Base-by-base conservation (phyloP, 352 stramenopile genomes). In the Pythium brassicae region DNA sequence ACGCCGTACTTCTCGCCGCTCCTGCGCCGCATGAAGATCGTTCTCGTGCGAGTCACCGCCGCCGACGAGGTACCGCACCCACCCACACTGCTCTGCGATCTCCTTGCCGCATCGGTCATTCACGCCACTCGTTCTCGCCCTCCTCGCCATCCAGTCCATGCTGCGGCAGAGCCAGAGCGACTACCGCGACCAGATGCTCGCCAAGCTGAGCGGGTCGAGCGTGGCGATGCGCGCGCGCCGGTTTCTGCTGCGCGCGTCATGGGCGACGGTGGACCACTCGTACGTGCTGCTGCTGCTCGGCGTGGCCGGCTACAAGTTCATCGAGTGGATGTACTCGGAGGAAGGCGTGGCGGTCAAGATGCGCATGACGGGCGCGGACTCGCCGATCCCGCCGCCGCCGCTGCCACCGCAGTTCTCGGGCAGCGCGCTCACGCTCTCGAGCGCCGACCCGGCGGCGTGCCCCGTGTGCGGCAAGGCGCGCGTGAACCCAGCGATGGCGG, bases 281-380 rank as follows among this genome's bases (percentile, higher is more conserved):
- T 90, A 93, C 49, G 74, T 89, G 50, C 62, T 93, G 46, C 61
- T 95, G 17, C 61, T 93, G 25, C 50, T 92, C 22, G 76, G 81
- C 42, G 86, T 95, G 59, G 82, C 83, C 1, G 70, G 75, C 35
- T 95, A 92, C 71, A 95, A 95, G 57, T 87, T 92, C 46, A 61
- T 92, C 43, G 85, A 95, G 61, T 95, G 85, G 85, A 89, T 95
- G 76, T 92, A 95, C 68, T 92, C 81, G 45, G 85, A 95, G 49
- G 83, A 91, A 54, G 83, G 80, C 17, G 69, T 68, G 11, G 70
- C 81, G 1, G 74, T 70, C 23, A 88, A 86, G 51, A 56, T 87
- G 50, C 75, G 71, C 40, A 56, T 84, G 45, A 88, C 69, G 0
- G 71, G 69, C 8, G 70, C 67, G 9, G 71, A 89, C 40, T 76